These are phyloP conservation scores for Blastocystis sp. DNA, from an alignment of 352 stramenopile genomes.

Conservation along the genomic window DNA sequence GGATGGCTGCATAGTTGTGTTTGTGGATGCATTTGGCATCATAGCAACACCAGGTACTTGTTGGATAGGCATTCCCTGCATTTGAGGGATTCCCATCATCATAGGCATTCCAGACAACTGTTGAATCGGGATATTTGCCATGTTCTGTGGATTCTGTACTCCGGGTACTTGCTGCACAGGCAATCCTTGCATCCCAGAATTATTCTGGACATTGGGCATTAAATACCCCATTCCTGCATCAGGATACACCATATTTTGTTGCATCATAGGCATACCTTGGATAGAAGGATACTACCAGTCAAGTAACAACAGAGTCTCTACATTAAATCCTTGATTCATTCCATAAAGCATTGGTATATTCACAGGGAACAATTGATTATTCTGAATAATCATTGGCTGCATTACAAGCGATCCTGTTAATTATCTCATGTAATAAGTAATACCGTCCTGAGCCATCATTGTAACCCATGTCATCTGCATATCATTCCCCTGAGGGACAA, in stretches of 20 bases:
- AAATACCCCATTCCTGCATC: neutral
- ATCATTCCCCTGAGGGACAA: neutral
- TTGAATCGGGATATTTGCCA: neutral
- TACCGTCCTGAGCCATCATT: neutral
- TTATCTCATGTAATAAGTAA: neutral
- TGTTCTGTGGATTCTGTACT: neutral
- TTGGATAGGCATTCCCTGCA: neutral
- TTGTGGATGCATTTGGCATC: neutral
- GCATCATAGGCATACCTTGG: neutral
- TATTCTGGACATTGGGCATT: neutral
- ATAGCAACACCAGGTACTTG: neutral
- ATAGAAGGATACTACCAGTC: neutral
- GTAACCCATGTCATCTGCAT: conserved; percentile 8
- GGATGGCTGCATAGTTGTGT: no score
- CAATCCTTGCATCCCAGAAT: neutral
- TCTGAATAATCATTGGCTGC: conserved; percentile 22
- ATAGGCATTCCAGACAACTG: neutral
- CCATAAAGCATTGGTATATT: neutral
- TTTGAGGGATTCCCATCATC: neutral
- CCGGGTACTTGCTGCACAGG: neutral
- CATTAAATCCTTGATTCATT: conserved; percentile 3
- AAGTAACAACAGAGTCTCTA: neutral
- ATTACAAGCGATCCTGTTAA: neutral
- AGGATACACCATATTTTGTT: neutral
- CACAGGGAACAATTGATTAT: neutral